Conservation (phyloP, 805 yeast species). For the Candida silvicultrix region DNA sequence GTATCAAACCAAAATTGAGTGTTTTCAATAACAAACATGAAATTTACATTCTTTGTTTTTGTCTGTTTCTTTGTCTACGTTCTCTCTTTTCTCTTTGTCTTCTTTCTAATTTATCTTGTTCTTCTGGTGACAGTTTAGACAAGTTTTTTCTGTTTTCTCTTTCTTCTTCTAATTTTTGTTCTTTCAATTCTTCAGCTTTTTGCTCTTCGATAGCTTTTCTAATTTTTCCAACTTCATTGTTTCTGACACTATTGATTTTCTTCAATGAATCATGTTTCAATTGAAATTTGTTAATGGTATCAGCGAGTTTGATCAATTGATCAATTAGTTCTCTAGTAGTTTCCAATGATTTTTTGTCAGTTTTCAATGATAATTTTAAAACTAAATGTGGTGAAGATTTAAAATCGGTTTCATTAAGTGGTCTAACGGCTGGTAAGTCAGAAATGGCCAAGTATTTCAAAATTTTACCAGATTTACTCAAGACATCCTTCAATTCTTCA, state of each 20-base stretch:
- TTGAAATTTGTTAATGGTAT: slow-evolving; percentile 44
- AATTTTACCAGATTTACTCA: slow-evolving; percentile 35
- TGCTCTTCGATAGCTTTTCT: slow-evolving; percentile 59
- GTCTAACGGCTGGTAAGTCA: slow-evolving; percentile 75
- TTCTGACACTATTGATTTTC: slow-evolving; percentile 75
- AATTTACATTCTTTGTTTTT: slow-evolving; percentile 31
- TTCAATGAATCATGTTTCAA: slow-evolving; percentile 72
- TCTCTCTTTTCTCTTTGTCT: slow-evolving; percentile 78
- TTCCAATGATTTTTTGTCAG: slow-evolving; percentile 40
- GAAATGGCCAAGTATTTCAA: slow-evolving; percentile 73
- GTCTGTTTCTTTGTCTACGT: slow-evolving; percentile 63
- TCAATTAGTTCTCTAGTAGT: slow-evolving; percentile 44
- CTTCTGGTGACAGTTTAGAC: slow-evolving; percentile 60
- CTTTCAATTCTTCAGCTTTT: slow-evolving; percentile 63
- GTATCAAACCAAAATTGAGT: neutral
- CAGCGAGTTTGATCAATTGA: slow-evolving; percentile 50
- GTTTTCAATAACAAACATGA: neutral
- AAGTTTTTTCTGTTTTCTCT: slow-evolving; percentile 56
- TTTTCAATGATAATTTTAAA: slow-evolving; percentile 48
- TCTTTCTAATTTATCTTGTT: slow-evolving; percentile 71
- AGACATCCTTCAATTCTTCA: slow-evolving; percentile 37
- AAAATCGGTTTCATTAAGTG: slow-evolving; percentile 51
- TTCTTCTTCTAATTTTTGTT: slow-evolving; percentile 63
- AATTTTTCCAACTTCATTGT: slow-evolving; percentile 62
- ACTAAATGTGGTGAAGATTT: slow-evolving; percentile 43